phyloP scores from a whole-genome alignment of 192 early-diverging fungal genomes.

The Spinellus fusiger region DNA sequence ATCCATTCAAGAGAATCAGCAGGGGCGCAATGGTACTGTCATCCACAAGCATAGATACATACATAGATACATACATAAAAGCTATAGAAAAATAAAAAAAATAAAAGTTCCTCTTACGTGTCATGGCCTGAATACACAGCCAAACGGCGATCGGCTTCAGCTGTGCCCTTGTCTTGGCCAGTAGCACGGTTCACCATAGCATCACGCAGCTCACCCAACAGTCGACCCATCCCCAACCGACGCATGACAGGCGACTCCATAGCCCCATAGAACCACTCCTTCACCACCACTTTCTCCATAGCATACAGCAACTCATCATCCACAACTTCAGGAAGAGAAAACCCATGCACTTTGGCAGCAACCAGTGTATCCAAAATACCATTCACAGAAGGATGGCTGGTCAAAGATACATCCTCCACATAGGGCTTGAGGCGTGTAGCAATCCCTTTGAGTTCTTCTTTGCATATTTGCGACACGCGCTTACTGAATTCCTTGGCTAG shows the following conservation, averaged over 20 bases:
- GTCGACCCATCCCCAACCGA: constrained; percentile 27
- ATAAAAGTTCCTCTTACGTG: constrained; percentile 17
- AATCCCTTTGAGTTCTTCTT: constrained; percentile 16
- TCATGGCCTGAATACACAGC: constrained; percentile 39
- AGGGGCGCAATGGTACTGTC: constrained; percentile 32
- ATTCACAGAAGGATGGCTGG: constrained; percentile 33
- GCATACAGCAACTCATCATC: constrained; percentile 16
- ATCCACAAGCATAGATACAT: not conserved
- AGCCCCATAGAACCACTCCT: constrained; percentile 34
- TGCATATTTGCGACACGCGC: constrained; percentile 9
- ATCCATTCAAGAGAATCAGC: constrained; percentile 23
- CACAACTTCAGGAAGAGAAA: constrained; percentile 22
- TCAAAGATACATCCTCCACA: constrained; percentile 26
- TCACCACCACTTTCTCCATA: constrained; percentile 22
- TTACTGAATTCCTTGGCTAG: constrained; percentile 23
- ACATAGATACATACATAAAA: constrained; percentile 1
- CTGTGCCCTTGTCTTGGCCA: constrained; percentile 12
- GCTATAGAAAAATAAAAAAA: not conserved
- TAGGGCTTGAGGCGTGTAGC: constrained; percentile 16
- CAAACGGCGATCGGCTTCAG: constrained; percentile 23
- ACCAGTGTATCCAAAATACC: constrained; percentile 32
- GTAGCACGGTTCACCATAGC: constrained; percentile 23
- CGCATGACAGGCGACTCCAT: constrained; percentile 23
- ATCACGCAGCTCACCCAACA: constrained; percentile 32
- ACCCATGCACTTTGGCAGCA: constrained; percentile 29